Percentiles rank a stretch among this genome's conserved stretches.
Conservation (phyloP, 2,329 filamentous ascomycete species). For the Lachnellula suecica region DNA sequence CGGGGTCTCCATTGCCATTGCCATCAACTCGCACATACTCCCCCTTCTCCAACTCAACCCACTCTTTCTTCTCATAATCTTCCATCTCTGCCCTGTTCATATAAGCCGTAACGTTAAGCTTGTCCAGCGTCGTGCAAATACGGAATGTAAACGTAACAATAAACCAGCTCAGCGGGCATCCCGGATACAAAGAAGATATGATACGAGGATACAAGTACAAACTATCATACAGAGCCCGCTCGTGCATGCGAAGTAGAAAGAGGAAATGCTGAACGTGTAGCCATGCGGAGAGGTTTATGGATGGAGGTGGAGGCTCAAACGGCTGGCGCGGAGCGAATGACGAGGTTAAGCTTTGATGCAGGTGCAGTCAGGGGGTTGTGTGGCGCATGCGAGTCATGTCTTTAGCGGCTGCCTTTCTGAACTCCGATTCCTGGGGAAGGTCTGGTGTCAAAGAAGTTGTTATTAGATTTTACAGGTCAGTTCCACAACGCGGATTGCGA, state of each 20-base stretch:
- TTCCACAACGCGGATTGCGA: too few species aligned
- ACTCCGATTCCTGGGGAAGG: too few species aligned
- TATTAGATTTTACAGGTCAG: too few species aligned
- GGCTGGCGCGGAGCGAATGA: background rate
- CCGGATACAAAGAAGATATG: background rate
- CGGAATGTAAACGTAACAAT: too few species aligned
- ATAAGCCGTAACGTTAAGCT: background rate
- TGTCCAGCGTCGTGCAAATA: too few species aligned
- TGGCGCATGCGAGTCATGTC: too few species aligned
- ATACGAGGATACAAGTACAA: background rate
- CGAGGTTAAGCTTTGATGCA: background rate
- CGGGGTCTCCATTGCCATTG: background rate
- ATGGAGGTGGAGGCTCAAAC: background rate
- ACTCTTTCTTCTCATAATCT: conserved; percentile 6
- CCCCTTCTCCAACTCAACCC: conserved; percentile 21
- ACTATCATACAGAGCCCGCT: conserved; percentile 22
- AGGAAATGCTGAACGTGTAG: background rate
- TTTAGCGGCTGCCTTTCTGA: too few species aligned
- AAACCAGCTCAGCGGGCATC: too few species aligned
- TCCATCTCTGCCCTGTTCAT: conserved; percentile 12
- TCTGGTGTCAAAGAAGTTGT: too few species aligned
- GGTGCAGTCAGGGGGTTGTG: too few species aligned
- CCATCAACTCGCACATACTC: background rate
- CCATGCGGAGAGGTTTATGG: background rate
- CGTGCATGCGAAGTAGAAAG: conserved; percentile 13